Percentiles rank a stretch among this genome's conserved stretches.
Evolutionary conservation across 768 basidiomycete genomes (phyloP).

Genomic region (Mycena pura): DNA sequence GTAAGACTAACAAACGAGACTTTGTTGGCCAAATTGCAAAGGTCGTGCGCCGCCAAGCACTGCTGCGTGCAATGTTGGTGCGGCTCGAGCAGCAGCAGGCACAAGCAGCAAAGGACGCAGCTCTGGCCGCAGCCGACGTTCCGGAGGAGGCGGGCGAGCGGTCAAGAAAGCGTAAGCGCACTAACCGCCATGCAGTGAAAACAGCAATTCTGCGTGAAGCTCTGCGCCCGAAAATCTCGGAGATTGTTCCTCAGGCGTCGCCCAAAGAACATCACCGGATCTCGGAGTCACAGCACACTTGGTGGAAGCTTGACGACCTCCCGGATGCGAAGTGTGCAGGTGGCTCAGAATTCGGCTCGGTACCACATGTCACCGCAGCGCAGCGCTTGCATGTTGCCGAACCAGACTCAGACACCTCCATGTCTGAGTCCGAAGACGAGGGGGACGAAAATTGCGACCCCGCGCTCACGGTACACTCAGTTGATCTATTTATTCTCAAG

Average conservation of each 20-base stretch:
- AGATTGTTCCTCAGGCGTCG: not conserved
- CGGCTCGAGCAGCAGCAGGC: not conserved
- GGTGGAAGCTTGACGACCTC: not conserved
- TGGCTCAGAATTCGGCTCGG: no score
- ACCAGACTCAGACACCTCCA: no score
- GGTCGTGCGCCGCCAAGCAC: not conserved
- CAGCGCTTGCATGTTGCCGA: no score
- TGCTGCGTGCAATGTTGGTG: not conserved
- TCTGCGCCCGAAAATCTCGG: not conserved
- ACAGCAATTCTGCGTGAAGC: no score
- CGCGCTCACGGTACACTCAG: not conserved
- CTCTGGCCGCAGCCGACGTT: not conserved
- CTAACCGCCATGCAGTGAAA: not conserved
- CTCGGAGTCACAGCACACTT: not conserved
- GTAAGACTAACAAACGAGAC: conserved; percentile 33
- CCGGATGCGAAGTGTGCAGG: no score
- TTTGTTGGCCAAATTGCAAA: conserved; percentile 29
- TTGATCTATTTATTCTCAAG: no score
- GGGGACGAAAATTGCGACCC: not conserved
- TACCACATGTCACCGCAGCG: no score
- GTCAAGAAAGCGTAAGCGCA: no score
- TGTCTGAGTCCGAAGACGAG: no score
- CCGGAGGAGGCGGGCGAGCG: no score
- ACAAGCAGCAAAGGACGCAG: not conserved
- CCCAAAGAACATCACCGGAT: not conserved